A percentile compares a stretch with the other conserved stretches of the same genome.
Evolutionary conservation across 805 yeast species (phyloP).

Genomic region (Starmera quercuum): DNA sequence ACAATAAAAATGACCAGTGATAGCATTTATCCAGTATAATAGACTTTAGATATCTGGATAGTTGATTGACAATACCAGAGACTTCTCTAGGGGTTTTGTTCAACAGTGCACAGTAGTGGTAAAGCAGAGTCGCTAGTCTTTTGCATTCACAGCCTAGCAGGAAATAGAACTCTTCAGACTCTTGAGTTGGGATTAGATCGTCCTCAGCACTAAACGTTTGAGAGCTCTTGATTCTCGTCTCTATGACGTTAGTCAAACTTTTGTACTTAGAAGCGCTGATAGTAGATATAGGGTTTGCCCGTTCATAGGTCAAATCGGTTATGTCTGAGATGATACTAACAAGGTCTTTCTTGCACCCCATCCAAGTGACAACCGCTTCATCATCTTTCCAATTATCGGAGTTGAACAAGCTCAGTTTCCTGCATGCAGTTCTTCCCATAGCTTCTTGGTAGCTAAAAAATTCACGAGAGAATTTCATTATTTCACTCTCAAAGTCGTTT

Average conservation of each 20-base stretch:
- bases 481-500: background rate
- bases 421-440: conserved; percentile 8
- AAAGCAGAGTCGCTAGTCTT: conserved; percentile 3
- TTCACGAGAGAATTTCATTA: conserved; percentile 2
- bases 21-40: conserved; percentile 2
- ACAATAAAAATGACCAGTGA: conserved; percentile 5
- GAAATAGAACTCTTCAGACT: conserved; percentile 4
- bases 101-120: conserved; percentile 3
- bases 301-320: conserved; percentile 4
- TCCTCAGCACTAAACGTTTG: background rate
- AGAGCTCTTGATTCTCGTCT: background rate
- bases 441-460: conserved; percentile 6
- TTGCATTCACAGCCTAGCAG: conserved; percentile 5
- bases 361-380: conserved; percentile 3
- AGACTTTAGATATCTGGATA: conserved; percentile 2
- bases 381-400: conserved; percentile 4
- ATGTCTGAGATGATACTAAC: conserved; percentile 5
- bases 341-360: conserved; percentile 5
- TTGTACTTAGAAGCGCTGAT: background rate
- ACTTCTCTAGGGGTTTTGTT: conserved; percentile 3
- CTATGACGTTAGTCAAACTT: background rate
- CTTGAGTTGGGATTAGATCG: background rate
- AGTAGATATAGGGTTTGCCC: background rate
- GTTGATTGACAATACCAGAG: background rate
- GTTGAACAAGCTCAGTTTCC: conserved; percentile 1